Base-by-base conservation (phyloP, 768 basidiomycete species). In the Suillus subalutaceus region DNA sequence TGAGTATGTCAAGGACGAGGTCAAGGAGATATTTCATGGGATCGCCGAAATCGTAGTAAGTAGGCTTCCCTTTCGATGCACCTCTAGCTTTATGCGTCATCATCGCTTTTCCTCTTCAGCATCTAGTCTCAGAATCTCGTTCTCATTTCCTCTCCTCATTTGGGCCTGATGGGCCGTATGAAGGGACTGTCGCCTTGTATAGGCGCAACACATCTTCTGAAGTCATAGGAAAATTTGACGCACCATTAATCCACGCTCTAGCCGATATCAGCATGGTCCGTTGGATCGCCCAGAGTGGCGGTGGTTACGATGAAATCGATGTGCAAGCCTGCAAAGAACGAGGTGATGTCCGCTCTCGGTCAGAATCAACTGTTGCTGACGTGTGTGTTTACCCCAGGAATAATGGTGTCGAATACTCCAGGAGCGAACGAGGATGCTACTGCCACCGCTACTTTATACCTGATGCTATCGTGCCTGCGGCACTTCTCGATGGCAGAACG, bases 261-360 rank as follows among this genome's bases (percentile, higher is more conserved):
- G 87, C 93, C 1, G 67, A 62, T 23, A 81, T 79, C 30, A 67
- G 80, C 1, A 81, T 79, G 30, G 83, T 94, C 62, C 88, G 88
- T 73, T 93, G 90, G 88, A 91, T 95, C 72, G 90, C 89, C 7
- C 93, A 94, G 77, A 94, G 93, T 65, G 93, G 93, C 12, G 91
- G 93, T 0, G 93, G 94, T 0, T 96, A 96, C 72, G 93, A 96
- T 74, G 86, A 88, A 64, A 88, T 95, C 66, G 90, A 94, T 71
- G 86, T 93, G 23, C 79, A 79, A 30, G 89, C 88, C 2, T 89
- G 88, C 76, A 91, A 87, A 73, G 85, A 83, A 23, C 84, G 83
- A 75, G 91, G 91, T 89, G 70, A 43, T 18, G 77, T 68, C 44
- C 23, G n/a, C 3, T 40, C 30, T n/a, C 50, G 5, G 80, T 30